A percentile compares a stretch with the other conserved stretches of the same genome.
phyloP scores from a whole-genome alignment of 2,329 filamentous ascomycete genomes.

The Didymella keratinophila region DNA sequence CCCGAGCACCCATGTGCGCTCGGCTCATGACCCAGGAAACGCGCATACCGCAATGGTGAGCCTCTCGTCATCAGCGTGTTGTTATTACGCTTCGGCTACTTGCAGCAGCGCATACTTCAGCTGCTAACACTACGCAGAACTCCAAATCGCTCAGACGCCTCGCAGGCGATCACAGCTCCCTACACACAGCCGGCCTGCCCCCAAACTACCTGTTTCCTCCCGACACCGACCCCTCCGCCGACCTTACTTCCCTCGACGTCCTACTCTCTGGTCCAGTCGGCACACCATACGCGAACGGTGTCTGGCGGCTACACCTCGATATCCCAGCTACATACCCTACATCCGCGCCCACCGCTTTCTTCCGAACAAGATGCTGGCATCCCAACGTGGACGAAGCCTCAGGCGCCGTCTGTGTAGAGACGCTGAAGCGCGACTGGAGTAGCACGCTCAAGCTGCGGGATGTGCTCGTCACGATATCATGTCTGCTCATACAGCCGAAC shows the following conservation, averaged over 20 bases:
- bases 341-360: conserved; percentile 64
- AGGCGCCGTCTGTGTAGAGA: conserved; percentile 70
- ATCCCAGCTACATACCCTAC: conserved; percentile 66
- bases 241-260: conserved; percentile 65
- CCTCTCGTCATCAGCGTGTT: neutral
- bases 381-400: conserved; percentile 70
- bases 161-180: conserved; percentile 65
- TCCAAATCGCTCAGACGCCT: conserved; percentile 64
- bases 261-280: conserved; percentile 66
- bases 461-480: conserved; percentile 66
- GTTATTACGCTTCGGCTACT: neutral
- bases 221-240: conserved; percentile 53
- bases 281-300: conserved; percentile 66
- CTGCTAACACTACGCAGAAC: conserved; percentile 47
- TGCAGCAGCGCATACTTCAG: conserved; percentile 9
- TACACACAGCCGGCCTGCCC: conserved; percentile 64
- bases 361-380: conserved; percentile 69
- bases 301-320: conserved; percentile 67
- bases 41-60: conserved; percentile 22
- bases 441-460: conserved; percentile 65
- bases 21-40: neutral
- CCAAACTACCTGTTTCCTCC: conserved; percentile 68
- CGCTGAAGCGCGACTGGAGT: conserved; percentile 70
- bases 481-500: conserved; percentile 69
- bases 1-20: neutral